These are phyloP conservation scores for Canariomyces notabilis DNA, from an alignment of 2,329 filamentous ascomycete genomes.

Conservation along the genomic window DNA sequence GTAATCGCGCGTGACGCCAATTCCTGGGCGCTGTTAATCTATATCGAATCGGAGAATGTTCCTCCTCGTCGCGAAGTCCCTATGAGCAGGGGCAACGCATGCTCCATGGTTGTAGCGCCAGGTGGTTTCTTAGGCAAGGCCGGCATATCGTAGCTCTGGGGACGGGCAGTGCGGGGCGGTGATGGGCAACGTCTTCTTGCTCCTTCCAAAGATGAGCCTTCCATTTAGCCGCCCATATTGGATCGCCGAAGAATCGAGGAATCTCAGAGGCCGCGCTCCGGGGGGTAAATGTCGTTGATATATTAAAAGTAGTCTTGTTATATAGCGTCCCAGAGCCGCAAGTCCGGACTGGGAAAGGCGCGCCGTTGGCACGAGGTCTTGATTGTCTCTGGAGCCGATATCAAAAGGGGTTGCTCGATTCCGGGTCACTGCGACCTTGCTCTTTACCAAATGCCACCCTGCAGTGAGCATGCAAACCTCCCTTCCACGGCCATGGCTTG, in stretches of 20 bases:
- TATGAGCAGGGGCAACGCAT: neutral
- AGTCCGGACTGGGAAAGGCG: constrained; percentile 15
- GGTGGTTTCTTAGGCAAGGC: constrained; percentile 5
- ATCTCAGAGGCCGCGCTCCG: constrained; percentile 17
- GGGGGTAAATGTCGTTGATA: constrained; percentile 23
- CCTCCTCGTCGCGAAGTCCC: constrained; percentile 9
- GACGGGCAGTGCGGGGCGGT: constrained; percentile 12
- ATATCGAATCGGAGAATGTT: constrained; percentile 17
- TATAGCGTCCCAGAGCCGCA: constrained; percentile 23
- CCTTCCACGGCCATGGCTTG: neutral
- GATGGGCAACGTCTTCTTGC: constrained; percentile 1
- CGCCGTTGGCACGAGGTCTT: neutral
- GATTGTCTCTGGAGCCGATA: neutral
- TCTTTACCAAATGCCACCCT: constrained; percentile 7
- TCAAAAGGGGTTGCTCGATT: constrained; percentile 2
- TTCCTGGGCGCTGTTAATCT: constrained; percentile 20
- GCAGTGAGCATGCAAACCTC: neutral
- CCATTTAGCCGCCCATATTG: constrained; percentile 27
- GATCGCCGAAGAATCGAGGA: constrained; percentile 6
- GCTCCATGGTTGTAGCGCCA: neutral
- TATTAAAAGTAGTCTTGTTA: constrained; percentile 21
- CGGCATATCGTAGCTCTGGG: constrained; percentile 9
- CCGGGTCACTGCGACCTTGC: constrained; percentile 8
- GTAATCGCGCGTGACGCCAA: constrained; percentile 24
- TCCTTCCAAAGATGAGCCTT: constrained; percentile 11